Percentiles rank a stretch among this genome's conserved stretches.
Conservation (phyloP, 2,329 filamentous ascomycete genomes). For the Corynespora cassiicola region DNA sequence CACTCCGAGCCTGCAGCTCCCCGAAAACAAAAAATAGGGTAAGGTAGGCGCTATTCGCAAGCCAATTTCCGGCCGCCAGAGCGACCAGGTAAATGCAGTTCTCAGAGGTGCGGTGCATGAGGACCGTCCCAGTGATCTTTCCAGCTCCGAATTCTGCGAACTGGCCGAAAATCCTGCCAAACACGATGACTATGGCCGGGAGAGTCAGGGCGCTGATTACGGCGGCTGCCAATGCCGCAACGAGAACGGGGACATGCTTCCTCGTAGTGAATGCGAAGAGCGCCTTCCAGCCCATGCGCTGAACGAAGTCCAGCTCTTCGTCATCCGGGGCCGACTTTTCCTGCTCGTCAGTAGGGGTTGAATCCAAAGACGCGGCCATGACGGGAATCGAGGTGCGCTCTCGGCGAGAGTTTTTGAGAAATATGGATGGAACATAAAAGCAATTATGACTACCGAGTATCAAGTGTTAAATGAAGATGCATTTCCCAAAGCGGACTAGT, state of each 20-base stretch:
- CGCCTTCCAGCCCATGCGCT: conserved; percentile 53
- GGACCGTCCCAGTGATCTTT: conserved; percentile 53
- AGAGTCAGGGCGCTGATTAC: conserved; percentile 67
- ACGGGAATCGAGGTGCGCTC: not conserved
- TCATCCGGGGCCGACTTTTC: conserved; percentile 19
- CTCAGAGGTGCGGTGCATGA: conserved; percentile 63
- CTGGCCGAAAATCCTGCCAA: conserved; percentile 76
- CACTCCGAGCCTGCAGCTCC: conserved; percentile 75
- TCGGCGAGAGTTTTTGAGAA: not conserved
- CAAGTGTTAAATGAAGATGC: conserved; percentile 7
- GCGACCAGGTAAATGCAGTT: conserved; percentile 69
- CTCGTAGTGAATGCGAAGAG: conserved; percentile 78
- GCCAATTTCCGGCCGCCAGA: conserved; percentile 70
- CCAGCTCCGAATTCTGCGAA: conserved; percentile 72
- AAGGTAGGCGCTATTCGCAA: conserved; percentile 72
- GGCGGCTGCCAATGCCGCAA: conserved; percentile 63
- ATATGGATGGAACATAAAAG: not conserved
- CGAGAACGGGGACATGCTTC: conserved; percentile 63
- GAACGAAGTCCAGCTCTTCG: conserved; percentile 27
- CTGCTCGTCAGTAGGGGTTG: conserved; percentile 16
- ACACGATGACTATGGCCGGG: conserved; percentile 71
- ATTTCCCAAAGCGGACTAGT: conserved; percentile 26
- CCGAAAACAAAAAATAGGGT: conserved; percentile 78
- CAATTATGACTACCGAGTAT: too few species aligned
- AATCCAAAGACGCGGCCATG: conserved; percentile 21